Evolutionary conservation across 139 green algal species (phyloP).

Genomic region (Micromonas pusilla): DNA sequence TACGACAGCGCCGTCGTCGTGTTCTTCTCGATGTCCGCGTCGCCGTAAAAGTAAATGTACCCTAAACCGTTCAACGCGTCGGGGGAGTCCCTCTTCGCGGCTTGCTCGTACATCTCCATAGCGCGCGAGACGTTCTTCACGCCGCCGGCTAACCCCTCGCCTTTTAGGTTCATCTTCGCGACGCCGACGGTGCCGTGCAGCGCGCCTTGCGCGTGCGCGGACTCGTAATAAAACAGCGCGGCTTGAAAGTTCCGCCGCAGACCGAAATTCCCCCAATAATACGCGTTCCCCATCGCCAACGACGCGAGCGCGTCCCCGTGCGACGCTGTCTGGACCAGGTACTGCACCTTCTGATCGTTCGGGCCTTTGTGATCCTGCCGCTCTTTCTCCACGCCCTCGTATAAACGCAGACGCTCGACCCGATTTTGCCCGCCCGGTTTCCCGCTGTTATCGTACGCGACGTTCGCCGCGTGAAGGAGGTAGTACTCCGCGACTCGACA

Average conservation of each 20-base stretch:
- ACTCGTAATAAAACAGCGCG: neutral
- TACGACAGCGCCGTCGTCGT: slow-evolving; percentile 4
- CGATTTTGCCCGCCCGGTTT: slow-evolving; percentile 7
- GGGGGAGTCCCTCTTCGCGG: neutral
- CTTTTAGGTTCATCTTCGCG: slow-evolving; percentile 19
- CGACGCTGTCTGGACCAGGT: neutral
- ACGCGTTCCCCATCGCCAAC: slow-evolving; percentile 3
- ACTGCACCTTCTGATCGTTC: neutral
- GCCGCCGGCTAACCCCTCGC: neutral
- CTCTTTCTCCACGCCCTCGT: neutral
- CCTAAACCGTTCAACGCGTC: slow-evolving; percentile 25
- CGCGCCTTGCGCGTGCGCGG: neutral
- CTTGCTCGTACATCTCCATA: slow-evolving; percentile 9
- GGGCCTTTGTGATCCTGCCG: neutral
- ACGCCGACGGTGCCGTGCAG: slow-evolving; percentile 12
- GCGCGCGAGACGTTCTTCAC: slow-evolving; percentile 17
- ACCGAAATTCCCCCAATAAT: slow-evolving; percentile 24
- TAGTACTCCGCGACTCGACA: slow-evolving; percentile 1
- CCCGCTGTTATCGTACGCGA: slow-evolving; percentile 16
- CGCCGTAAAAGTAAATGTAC: slow-evolving; percentile 14
- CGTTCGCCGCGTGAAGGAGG: neutral
- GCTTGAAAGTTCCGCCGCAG: neutral
- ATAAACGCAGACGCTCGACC: slow-evolving; percentile 5
- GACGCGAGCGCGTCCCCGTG: neutral
- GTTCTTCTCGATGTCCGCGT: slow-evolving; percentile 1